Base-by-base conservation (phyloP, 2,329 filamentous ascomycete species). In the Cercospora sp. region DNA sequence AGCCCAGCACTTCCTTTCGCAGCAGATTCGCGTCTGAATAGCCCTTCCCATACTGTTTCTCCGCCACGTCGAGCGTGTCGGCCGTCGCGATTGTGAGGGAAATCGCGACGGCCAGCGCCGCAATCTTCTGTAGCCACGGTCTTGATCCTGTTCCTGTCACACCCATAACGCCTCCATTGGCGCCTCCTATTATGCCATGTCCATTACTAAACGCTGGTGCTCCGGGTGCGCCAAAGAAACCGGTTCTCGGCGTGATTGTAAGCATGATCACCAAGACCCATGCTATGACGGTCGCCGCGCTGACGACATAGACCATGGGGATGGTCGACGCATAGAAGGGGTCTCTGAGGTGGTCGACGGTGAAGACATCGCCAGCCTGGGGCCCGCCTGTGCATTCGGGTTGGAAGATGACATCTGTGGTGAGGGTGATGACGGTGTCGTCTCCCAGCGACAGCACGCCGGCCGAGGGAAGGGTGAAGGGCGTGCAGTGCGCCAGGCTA, bases 261-360 rank as follows among this genome's bases (percentile, higher is more conserved):
- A 98, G 88, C 87, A 97, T 96, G 70, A 97, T 92, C 73, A 97
- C 90, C 58, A 98, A 87, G 77, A 96, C 91, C 81, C 96, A 98
- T 60, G 93, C 91, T 60, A 96, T 90, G 65, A 97, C 91, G 0
- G 94, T 98, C 18, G 93, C 93, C 16, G 93, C 92, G 65, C 93
- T 93, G 64, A 98, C 91, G 57, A 94, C 94, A 77, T 97, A 99
- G 75, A 92, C 91, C 80, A 96, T 93, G 13, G 95, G 94, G 55
- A 95, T 94, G 20, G 92, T 93, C 42, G 94, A 97, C 64, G 94
- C 91, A 80, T 96, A 97, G 80, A 99, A 99, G 8, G 93, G 93
- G 75, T 96, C 92, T 70, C 87, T 86, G 64, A 92, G 87, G 79
- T 93, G 88, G 68, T 89, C 87, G 70, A 89, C 80, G 68, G 83